Base-by-base conservation (phyloP, 176 grass and related monocot genomes). In the Thinopyrum elongatum region DNA sequence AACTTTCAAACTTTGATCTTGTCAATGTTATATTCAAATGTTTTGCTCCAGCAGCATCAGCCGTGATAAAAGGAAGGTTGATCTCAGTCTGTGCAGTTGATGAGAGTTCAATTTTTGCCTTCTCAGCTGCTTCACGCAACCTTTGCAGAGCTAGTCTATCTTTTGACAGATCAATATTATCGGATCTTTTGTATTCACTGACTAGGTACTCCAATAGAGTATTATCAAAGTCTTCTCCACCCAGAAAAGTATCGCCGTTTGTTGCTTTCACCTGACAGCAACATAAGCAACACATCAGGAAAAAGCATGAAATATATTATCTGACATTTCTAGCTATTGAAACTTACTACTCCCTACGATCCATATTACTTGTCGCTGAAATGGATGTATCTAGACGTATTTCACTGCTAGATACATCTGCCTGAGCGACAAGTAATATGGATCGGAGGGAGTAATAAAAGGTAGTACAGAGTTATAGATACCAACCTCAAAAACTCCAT, bases 171-270 rank as follows among this genome's bases (percentile, higher is more conserved):
- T 89, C 82, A 63, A 89, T 89, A 22, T 27, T 77, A 47, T 89
- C 87, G 27, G 59, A 75, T 74, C 76, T 73, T 65, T 85, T 85
- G 61, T 85, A 89, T 85, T 89, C 87, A 85, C 70, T 59, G n/a
- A 81, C 57, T 58, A 89, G 80, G 71, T 66, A 89, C 28, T 85
- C 87, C 42, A 89, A 70, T 6, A 85, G 68, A 53, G 59, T 79
- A 80, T 85, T 89, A 71, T 89, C 87, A 68, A 89, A 89, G 60
- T 89, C 87, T 62, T 89, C 87, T 55, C 82, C 82, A 33, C 82
- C 82, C 58, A 89, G 53, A 51, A 89, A 89, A 59, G 88, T 85
- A 78, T 89, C 82, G 61, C 82, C 88, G 47, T 89, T 89, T 68
- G 88, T 89, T 85, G 88, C 76, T 81, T 89, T 89, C 19, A 85